Evolutionary conservation across 1,284 basidiomycete species (phyloP).

Genomic region (Pseudozyma pruni): DNA sequence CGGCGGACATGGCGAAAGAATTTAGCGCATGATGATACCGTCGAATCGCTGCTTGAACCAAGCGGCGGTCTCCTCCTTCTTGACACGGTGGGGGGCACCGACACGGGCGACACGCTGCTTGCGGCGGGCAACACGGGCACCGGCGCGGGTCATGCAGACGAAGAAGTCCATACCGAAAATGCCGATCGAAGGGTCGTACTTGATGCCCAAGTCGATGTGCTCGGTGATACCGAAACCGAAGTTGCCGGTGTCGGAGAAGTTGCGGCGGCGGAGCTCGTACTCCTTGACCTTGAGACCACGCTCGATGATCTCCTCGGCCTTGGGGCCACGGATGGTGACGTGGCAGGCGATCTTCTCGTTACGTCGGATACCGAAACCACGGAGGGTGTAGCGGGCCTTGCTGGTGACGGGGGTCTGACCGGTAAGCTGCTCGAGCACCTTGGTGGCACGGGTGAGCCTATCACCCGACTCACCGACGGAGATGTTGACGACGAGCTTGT

Average conservation of each 20-base stretch:
- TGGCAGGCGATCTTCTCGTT: constrained; percentile 99
- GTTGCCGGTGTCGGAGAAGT: constrained; percentile 78
- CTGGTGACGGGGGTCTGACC: constrained; percentile 99
- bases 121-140: constrained; percentile 88
- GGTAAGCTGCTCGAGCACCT: constrained; percentile 99
- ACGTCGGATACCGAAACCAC: constrained; percentile 98
- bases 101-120: constrained; percentile 88
- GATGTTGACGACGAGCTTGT: constrained; percentile 99
- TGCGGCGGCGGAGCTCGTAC: constrained; percentile 88
- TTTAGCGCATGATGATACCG: constrained; percentile 65
- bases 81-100: constrained; percentile 81
- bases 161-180: constrained; percentile 68
- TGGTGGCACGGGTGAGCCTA: constrained; percentile 97
- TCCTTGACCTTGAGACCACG: constrained; percentile 99
- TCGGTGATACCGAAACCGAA: constrained; percentile 67
- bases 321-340: constrained; percentile 98
- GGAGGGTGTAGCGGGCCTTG: constrained; percentile 99
- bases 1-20: not conserved
- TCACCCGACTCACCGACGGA: constrained; percentile 99
- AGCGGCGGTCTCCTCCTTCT: constrained; percentile 76
- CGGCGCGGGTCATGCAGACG: constrained; percentile 86
- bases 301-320: constrained; percentile 98
- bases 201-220: constrained; percentile 98
- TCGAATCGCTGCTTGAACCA: constrained; percentile 93
- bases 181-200: constrained; percentile 67